Conservation (phyloP, 116 monocot genomes). For the Phalaenopsis hybrid region DNA sequence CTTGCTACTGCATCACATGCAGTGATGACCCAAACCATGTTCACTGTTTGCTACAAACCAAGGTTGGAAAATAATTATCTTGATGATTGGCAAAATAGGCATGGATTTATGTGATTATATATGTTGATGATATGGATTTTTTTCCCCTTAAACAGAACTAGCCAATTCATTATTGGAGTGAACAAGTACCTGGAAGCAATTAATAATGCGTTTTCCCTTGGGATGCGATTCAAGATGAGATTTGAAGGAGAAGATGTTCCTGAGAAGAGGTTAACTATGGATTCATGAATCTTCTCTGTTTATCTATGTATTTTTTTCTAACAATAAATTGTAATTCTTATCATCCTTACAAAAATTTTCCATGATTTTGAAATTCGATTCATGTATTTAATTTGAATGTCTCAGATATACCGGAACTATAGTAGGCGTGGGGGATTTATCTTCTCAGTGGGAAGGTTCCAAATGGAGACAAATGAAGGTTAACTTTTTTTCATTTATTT, state of each 20-base stretch:
- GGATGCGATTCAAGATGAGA: conserved; percentile 63
- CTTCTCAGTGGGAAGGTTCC: conserved; percentile 49
- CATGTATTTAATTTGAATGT: background rate
- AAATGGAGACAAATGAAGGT: conserved; percentile 61
- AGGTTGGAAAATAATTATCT: conserved; percentile 25
- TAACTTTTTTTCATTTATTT: background rate
- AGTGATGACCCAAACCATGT: conserved; percentile 32
- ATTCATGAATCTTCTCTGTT: background rate
- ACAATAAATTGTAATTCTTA: background rate
- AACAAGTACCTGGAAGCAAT: conserved; percentile 55
- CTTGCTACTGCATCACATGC: conserved; percentile 72
- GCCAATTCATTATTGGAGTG: conserved; percentile 43
- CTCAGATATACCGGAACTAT: conserved; percentile 45
- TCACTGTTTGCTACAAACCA: conserved; percentile 57
- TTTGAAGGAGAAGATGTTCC: conserved; percentile 56
- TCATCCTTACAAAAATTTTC: background rate
- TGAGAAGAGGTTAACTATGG: conserved; percentile 15
- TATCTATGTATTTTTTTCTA: background rate
- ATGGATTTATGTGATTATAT: too few relatives aligned
- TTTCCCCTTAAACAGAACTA: conserved; percentile 2
- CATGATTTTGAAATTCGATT: background rate
- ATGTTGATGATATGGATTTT: too few relatives aligned
- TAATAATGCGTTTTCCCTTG: conserved; percentile 26
- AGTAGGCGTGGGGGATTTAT: conserved; percentile 36
- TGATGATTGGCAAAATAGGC: too few relatives aligned